Evolutionary conservation across 768 basidiomycete species (phyloP), one percentile per base, ranked within the genome.

Genomic region (Macrolepiota fuliginosa): DNA sequence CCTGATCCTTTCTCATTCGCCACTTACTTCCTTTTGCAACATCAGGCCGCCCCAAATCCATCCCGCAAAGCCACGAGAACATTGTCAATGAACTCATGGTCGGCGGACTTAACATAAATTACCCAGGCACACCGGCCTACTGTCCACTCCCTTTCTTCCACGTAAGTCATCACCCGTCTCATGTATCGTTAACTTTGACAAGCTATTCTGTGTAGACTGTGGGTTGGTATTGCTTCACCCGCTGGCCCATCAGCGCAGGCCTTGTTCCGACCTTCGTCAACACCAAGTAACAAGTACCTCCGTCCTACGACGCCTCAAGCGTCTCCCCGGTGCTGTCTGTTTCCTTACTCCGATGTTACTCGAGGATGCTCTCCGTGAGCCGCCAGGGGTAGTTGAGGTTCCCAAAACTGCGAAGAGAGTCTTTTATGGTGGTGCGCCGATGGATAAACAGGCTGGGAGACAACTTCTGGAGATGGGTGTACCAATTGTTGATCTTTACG

Each of bases 1-100:
- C 7, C 7, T 32, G 7, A 3, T 32, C 29, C 29, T 32, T 7
- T 32, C n/a, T 32, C 29, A 32, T 7, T 32, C 7, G 7, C 7
- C 29, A 32, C 29, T 32, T 32, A 32, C 29, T 3, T 7, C 7
- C 29, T 32, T 32, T 32, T 32, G 3, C 29, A 32, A 3, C 7
- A 32, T 15, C 29, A 69, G 68, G 67, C 1, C 67, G 68, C 58
- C 69, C 69, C n/a, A 70, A 70, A 50, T 54, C 63, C 17, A 65
- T 70, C 32, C 63, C 67, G 2, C 56, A 55, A 9, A 56, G 29
- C 6, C 69, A 68, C 32, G 54, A 63, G 27, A 62, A 57, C 12
- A 59, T 66, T 9, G 15, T 66, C n/a, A 50, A 51, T 9, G 57
- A 58, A 42, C 22, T 51, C 7, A 57, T 61, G 27, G 49, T 27